A percentile compares a stretch with the other conserved stretches of the same genome.
Conservation (phyloP, 805 yeast species). For the Zygoascus biomembranicola region DNA sequence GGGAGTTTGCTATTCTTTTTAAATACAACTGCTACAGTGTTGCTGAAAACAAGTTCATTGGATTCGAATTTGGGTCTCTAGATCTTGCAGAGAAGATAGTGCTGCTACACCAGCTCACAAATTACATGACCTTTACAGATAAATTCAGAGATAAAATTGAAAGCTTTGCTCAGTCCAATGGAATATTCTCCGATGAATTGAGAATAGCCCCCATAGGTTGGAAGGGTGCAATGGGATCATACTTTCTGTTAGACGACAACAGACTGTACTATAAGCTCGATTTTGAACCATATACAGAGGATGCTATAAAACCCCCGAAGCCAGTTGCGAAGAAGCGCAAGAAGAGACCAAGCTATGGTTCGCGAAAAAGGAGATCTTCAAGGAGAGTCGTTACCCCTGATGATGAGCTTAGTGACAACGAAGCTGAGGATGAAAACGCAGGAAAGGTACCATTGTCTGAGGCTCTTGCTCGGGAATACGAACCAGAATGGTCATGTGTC, state of each 20-base stretch:
- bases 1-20: conserved; percentile 5
- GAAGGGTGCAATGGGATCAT: conserved; percentile 21
- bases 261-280: conserved; percentile 23
- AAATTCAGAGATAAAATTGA: conserved; percentile 15
- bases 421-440: conserved; percentile 9
- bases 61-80: conserved; percentile 7
- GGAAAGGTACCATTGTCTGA: conserved; percentile 8
- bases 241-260: conserved; percentile 30
- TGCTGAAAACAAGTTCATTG: conserved; percentile 4
- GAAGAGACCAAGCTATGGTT: conserved; percentile 2
- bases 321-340: not conserved
- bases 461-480: conserved; percentile 17
- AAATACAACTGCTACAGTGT: conserved; percentile 2
- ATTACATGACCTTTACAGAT: conserved; percentile 16
- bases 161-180: not conserved
- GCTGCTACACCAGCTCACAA: conserved; percentile 13
- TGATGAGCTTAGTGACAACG: conserved; percentile 12
- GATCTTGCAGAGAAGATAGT: conserved; percentile 13
- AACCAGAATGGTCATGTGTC: conserved; percentile 25
- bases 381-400: conserved; percentile 7
- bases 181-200: conserved; percentile 11
- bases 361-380: conserved; percentile 6
- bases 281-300: conserved; percentile 8
- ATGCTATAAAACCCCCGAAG: conserved; percentile 7
- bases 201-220: conserved; percentile 27